phyloP scores from a whole-genome alignment of 108 stramenopile species.

The Epipyxis sp. region DNA sequence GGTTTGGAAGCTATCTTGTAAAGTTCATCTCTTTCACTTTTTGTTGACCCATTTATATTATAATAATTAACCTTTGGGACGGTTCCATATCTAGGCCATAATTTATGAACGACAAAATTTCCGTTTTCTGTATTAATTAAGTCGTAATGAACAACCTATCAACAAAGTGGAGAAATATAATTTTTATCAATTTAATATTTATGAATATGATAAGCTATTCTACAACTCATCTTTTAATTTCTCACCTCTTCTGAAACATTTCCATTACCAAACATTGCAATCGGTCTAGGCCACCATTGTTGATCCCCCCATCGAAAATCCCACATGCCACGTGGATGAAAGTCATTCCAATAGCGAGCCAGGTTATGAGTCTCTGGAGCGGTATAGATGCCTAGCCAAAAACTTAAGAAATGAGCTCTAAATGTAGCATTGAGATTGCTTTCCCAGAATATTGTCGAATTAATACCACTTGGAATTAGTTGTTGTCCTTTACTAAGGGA shows the following conservation, averaged over 20 bases:
- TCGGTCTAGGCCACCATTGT: slow-evolving; percentile 20
- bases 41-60: not conserved
- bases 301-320: slow-evolving; percentile 26
- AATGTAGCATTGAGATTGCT: not conserved
- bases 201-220: too few relatives aligned
- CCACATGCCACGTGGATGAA: slow-evolving; percentile 17
- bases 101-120: slow-evolving; percentile 1
- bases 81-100: not conserved
- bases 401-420: not conserved
- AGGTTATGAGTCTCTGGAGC: not conserved
- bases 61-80: not conserved
- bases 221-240: too few relatives aligned
- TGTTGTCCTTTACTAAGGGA: too few relatives aligned
- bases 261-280: not conserved
- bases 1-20: not conserved
- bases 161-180: too few relatives aligned
- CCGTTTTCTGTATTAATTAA: not conserved
- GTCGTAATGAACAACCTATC: not conserved
- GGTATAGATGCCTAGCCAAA: slow-evolving; percentile 4
- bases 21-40: not conserved
- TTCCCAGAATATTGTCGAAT: not conserved
- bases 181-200: too few relatives aligned
- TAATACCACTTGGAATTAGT: not conserved
- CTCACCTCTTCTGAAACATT: not conserved
- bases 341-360: slow-evolving; percentile 14